Conservation (phyloP, 345 rosid species). For the Erysimum cheiranthoides region DNA sequence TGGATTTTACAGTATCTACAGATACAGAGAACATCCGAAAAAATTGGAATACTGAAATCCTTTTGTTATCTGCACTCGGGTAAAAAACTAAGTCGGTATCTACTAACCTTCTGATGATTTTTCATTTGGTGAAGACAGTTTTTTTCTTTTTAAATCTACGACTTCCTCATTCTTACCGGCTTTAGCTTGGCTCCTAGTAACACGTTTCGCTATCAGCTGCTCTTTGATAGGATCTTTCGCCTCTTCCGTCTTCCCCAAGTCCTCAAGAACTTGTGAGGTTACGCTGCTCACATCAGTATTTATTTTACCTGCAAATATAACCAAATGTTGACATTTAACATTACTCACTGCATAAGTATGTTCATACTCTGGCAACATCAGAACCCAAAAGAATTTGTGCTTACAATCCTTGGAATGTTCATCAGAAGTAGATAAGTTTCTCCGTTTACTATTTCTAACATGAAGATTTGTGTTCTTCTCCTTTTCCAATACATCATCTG, state of each 20-base stretch:
- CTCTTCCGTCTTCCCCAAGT: slow-evolving; percentile 22
- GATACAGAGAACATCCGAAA: neutral
- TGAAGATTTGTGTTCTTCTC: slow-evolving; percentile 18
- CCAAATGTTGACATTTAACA: neutral
- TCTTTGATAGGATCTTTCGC: slow-evolving; percentile 21
- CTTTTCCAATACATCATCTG: slow-evolving; percentile 15
- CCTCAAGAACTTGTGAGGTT: slow-evolving; percentile 23
- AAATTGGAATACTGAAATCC: neutral
- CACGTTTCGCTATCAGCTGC: slow-evolving; percentile 21
- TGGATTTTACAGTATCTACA: slow-evolving; percentile 46
- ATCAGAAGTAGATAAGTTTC: slow-evolving; percentile 34
- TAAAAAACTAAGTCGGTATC: neutral
- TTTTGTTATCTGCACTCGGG: neutral
- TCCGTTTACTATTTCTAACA: slow-evolving; percentile 26
- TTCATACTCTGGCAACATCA: neutral
- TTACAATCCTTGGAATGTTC: slow-evolving; percentile 34
- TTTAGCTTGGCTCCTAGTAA: slow-evolving; percentile 49
- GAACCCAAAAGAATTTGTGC: neutral
- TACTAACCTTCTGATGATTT: slow-evolving; percentile 28
- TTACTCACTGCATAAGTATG: slow-evolving; percentile 8
- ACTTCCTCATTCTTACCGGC: slow-evolving; percentile 23
- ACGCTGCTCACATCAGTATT: slow-evolving; percentile 8
- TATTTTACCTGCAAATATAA: slow-evolving; percentile 31
- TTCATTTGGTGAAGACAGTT: neutral
- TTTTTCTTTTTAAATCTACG: neutral